phyloP scores from a whole-genome alignment of 768 basidiomycete genomes.

The Coprinellus micaceus region DNA sequence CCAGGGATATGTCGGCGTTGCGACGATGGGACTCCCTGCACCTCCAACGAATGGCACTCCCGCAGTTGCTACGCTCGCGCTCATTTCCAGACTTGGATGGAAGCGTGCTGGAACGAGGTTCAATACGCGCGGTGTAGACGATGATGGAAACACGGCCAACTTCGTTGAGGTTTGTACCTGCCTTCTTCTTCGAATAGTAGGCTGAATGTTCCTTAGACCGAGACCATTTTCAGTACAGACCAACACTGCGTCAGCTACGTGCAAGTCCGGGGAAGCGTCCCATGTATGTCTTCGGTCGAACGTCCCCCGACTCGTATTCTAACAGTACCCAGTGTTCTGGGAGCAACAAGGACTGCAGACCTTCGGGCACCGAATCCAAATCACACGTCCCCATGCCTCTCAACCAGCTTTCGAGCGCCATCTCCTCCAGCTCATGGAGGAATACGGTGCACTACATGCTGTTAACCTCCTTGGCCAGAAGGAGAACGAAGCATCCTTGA shows the following conservation, averaged over 20 bases:
- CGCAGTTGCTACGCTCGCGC: conserved; percentile 65
- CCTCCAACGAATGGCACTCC: conserved; percentile 74
- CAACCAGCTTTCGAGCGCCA: conserved; percentile 97
- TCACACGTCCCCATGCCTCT: conserved; percentile 91
- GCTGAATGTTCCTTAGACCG: conserved; percentile 54
- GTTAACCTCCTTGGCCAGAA: conserved; percentile 90
- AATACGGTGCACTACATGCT: conserved; percentile 82
- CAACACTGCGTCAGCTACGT: conserved; percentile 88
- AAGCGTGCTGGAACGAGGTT: conserved; percentile 96
- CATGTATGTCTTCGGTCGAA: conserved; percentile 56
- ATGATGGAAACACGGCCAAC: conserved; percentile 92
- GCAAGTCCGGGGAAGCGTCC: conserved; percentile 93
- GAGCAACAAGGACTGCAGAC: conserved; percentile 96
- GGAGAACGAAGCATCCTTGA: conserved; percentile 86
- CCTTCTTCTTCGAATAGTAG: conserved; percentile 10
- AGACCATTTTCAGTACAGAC: conserved; percentile 83
- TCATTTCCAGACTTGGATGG: conserved; percentile 89
- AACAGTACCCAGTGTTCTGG: conserved; percentile 78
- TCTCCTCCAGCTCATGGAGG: conserved; percentile 79
- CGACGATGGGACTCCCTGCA: conserved; percentile 70
- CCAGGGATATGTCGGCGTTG: conserved; percentile 90
- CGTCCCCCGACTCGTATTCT: conserved; percentile 14
- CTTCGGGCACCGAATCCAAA: conserved; percentile 90
- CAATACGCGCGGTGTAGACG: conserved; percentile 94
- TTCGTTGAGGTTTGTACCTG: conserved; percentile 77